phyloP scores from a whole-genome alignment of 2,329 filamentous ascomycete genomes.

The Fusarium tjaetaba region DNA sequence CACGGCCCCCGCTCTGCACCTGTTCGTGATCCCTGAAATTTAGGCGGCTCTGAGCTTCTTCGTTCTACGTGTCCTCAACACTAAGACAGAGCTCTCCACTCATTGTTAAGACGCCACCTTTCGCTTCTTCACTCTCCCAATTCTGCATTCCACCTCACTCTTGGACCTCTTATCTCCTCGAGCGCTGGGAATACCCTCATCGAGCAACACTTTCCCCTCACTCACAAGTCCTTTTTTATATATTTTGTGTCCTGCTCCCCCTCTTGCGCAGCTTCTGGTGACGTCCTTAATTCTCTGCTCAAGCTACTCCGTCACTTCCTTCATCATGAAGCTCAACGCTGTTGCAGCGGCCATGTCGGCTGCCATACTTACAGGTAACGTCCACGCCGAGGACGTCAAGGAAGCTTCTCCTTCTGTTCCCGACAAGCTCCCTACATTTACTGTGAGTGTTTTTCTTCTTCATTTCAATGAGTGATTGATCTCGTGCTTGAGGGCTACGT shows the following conservation, averaged over 20 bases:
- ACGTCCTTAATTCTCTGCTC: conserved; percentile 19
- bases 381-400: conserved; percentile 71
- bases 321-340: conserved; percentile 85
- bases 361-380: conserved; percentile 74
- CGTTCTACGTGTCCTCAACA: conserved; percentile 50
- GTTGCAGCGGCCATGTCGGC: conserved; percentile 80
- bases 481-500: not conserved
- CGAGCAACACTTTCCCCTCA: not conserved
- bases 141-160: conserved; percentile 44
- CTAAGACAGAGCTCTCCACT: conserved; percentile 42
- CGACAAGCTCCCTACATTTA: conserved; percentile 80
- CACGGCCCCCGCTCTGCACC: conserved; percentile 33
- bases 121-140: conserved; percentile 30
- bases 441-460: conserved; percentile 69
- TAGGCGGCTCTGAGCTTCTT: conserved; percentile 42
- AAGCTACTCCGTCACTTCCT: conserved; percentile 59
- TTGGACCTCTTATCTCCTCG: conserved; percentile 42
- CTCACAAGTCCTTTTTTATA: conserved; percentile 12
- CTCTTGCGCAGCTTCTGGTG: conserved; percentile 38
- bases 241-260: conserved; percentile 4
- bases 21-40: conserved; percentile 42
- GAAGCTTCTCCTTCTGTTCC: conserved; percentile 63
- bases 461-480: not conserved
- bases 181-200: conserved; percentile 42
- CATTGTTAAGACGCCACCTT: conserved; percentile 43